Conservation (phyloP, 352 stramenopile genomes). For the Pythium insidiosum region DNA sequence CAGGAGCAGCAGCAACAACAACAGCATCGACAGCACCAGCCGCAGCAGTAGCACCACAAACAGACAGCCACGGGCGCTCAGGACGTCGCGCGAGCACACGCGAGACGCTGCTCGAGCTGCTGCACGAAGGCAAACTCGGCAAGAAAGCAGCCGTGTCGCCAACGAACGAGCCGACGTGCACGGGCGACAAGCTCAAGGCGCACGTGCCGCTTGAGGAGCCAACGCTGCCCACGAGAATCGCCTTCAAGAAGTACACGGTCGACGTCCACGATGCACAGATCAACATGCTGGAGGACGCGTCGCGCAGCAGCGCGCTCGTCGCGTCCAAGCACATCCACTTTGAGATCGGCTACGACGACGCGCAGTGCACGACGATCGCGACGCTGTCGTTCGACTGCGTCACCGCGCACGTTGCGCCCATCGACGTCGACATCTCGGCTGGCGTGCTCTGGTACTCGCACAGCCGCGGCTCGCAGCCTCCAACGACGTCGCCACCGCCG, state of each 20-base stretch:
- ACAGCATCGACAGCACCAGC: too few relatives aligned
- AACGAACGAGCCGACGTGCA: conserved; percentile 6
- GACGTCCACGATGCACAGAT: conserved; percentile 75
- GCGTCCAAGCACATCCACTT: conserved; percentile 75
- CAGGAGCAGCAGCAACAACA: too few relatives aligned
- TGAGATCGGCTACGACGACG: conserved; percentile 47
- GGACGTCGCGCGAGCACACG: conserved; percentile 34
- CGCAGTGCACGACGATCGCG: conserved; percentile 34
- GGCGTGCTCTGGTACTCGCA: conserved; percentile 72
- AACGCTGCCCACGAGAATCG: conserved; percentile 22
- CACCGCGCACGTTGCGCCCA: conserved; percentile 57
- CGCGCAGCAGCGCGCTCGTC: conserved; percentile 54
- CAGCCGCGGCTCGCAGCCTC: background rate
- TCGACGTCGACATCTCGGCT: conserved; percentile 66
- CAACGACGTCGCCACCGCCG: background rate
- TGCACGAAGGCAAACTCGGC: conserved; percentile 72
- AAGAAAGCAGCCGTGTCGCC: conserved; percentile 14
- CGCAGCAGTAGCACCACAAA: too few relatives aligned
- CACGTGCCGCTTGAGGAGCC: conserved; percentile 6
- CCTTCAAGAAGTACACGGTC: conserved; percentile 64
- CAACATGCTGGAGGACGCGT: conserved; percentile 64
- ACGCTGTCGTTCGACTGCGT: conserved; percentile 60
- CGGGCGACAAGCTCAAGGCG: conserved; percentile 5
- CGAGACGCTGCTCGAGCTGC: conserved; percentile 55
- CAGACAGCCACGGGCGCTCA: background rate